phyloP scores from a whole-genome alignment of 2,329 filamentous ascomycete species.

The Colletotrichum sp. region DNA sequence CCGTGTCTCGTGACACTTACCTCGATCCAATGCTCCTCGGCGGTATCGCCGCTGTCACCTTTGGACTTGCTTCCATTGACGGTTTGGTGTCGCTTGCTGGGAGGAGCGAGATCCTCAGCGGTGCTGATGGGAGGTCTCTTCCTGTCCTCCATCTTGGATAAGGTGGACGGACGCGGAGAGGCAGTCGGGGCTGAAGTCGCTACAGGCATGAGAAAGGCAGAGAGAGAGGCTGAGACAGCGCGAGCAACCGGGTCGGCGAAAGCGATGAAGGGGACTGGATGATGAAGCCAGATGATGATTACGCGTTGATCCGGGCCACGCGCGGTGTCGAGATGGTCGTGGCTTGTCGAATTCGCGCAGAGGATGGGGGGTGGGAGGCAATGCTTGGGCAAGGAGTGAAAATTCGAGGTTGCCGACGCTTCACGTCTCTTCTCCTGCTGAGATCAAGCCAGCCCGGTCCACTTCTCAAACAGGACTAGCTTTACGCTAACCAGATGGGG shows the following conservation, averaged over 20 bases:
- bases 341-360: slow-evolving; percentile 5
- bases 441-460: slow-evolving; percentile 40
- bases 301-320: slow-evolving; percentile 11
- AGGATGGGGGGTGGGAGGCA: not conserved
- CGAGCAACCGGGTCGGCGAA: slow-evolving; percentile 5
- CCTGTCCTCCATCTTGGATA: slow-evolving; percentile 98
- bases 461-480: slow-evolving; percentile 40
- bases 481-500: slow-evolving; percentile 34
- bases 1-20: slow-evolving; percentile 59
- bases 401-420: slow-evolving; percentile 42
- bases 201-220: slow-evolving; percentile 79
- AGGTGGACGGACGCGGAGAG: slow-evolving; percentile 77
- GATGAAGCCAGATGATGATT: not conserved
- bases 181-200: slow-evolving; percentile 72
- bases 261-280: not conserved
- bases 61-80: slow-evolving; percentile 75
- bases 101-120: slow-evolving; percentile 83
- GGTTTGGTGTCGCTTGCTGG: slow-evolving; percentile 83
- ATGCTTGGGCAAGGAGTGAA: slow-evolving; percentile 18
- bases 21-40: slow-evolving; percentile 68
- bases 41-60: slow-evolving; percentile 60
- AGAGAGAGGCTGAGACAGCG: slow-evolving; percentile 25
- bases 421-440: slow-evolving; percentile 16
- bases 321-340: slow-evolving; percentile 7
- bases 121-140: slow-evolving; percentile 89